These are phyloP conservation scores for Eucalyptus viminalis DNA, from an alignment of 345 rosid species.

Conservation along the genomic window DNA sequence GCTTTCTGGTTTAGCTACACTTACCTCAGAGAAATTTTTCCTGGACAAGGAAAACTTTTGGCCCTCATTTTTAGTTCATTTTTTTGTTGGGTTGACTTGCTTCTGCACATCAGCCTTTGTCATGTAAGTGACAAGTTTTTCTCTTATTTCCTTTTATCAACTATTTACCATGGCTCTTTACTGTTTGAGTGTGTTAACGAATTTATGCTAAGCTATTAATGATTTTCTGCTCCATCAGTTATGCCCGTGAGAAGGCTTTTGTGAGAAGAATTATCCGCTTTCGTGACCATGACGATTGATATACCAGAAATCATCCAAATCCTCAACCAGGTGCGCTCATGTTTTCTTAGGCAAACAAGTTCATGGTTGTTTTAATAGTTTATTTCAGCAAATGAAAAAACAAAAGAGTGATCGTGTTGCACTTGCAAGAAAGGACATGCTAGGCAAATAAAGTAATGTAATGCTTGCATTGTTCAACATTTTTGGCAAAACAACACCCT, in stretches of 20 bases:
- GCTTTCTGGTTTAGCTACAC: slow-evolving; percentile 45
- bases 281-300: not conserved
- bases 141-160: not conserved
- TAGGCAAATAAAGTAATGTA: not conserved
- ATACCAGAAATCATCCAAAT: not conserved
- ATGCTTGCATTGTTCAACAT: not conserved
- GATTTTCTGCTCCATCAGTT: not conserved
- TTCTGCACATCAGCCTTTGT: slow-evolving; percentile 38
- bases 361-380: not conserved
- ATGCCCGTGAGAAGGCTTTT: not conserved
- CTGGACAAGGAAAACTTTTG: slow-evolving; percentile 54
- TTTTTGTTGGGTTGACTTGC: slow-evolving; percentile 5
- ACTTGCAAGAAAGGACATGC: not conserved
- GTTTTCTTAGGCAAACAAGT: not conserved
- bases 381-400: not conserved
- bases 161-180: not conserved
- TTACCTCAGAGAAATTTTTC: slow-evolving; percentile 40
- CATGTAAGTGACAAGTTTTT: slow-evolving; percentile 34
- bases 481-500: not conserved
- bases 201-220: not conserved
- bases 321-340: not conserved
- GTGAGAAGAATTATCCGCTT: not conserved
- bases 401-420: not conserved
- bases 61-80: slow-evolving; percentile 15
- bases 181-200: not conserved